Base-by-base conservation (phyloP, 2,329 filamentous ascomycete genomes). In the Cercospora brassicicola region DNA sequence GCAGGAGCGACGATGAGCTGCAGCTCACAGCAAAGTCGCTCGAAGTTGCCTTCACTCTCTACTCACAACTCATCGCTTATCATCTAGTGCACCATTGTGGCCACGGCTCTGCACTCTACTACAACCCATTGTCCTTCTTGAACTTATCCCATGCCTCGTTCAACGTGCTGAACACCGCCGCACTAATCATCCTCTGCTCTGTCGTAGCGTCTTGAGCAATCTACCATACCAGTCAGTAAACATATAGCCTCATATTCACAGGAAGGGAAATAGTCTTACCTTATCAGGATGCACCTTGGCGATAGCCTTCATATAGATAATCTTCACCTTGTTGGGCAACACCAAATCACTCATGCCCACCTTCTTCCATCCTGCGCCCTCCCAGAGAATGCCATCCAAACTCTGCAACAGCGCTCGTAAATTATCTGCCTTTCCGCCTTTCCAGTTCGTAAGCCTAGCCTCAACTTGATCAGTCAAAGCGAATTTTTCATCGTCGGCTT, bases 231-330 rank as follows among this genome's bases (percentile, higher is more conserved):
- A 65, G 55, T 60, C 15, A 65, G 55, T 31, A 28, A 23, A 30
- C 4, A 31, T 2, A 26, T 39, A 26, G 18, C 13, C 23, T 53
- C 11, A 36, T 20, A n/a, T 6, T 6, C 31, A 10, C 20, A 28
- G 28, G 11, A n/a, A 30, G 15, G 8, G 10, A 10, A 33, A 18
- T n/a, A 7, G 11, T 68, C 88, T 81, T 85, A 97, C 95, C 90
- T 99, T 99, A 80, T 99, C 95, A 69, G 95, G 95, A 85, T 99
- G 95, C 74, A 95, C 95, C 85, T 97, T 98, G 10, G 90, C 92
- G 85, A 99, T 98, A 5, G 94, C 95, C 87, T 97, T 97, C 95
- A 99, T 98, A 79, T 99, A 99, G 68, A 91, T 85, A 72, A 99
- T 90, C 87, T 99, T 99, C 79, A 98, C 95, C 84, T 94, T 97